A percentile compares a stretch with the other conserved stretches of the same genome.
Evolutionary conservation across 352 stramenopile species (phyloP).

Genomic region (Discostella stelligera): DNA sequence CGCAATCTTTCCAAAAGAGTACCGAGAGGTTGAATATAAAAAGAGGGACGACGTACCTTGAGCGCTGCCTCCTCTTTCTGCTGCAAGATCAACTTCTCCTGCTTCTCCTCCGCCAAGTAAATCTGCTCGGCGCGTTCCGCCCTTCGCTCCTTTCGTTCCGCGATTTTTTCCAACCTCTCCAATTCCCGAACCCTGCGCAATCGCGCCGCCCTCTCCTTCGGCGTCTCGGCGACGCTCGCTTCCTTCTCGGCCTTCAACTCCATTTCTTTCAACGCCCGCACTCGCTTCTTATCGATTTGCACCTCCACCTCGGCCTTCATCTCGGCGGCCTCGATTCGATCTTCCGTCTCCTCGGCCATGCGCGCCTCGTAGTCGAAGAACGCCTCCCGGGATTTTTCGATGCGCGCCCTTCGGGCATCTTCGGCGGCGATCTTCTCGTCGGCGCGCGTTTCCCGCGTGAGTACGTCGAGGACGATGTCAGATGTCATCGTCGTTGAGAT

Average conservation of each 20-base stretch:
- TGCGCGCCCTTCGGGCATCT: constrained; percentile 28
- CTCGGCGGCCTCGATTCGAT: constrained; percentile 40
- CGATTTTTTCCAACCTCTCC: constrained; percentile 38
- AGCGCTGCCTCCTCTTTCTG: constrained; percentile 28
- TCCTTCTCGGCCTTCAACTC: constrained; percentile 38
- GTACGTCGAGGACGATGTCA: constrained; percentile 12
- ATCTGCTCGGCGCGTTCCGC: constrained; percentile 36
- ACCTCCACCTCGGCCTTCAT: constrained; percentile 28
- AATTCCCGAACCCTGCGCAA: constrained; percentile 33
- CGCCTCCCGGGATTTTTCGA: constrained; percentile 33
- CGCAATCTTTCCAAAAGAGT: not conserved
- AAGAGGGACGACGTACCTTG: constrained; percentile 20
- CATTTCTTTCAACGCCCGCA: constrained; percentile 18
- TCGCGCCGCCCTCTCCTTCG: constrained; percentile 31
- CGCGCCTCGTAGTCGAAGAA: constrained; percentile 53
- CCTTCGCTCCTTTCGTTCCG: constrained; percentile 32
- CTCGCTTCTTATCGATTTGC: constrained; percentile 35
- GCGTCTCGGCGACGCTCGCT: constrained; percentile 11
- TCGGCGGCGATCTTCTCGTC: constrained; percentile 34
- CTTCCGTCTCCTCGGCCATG: constrained; percentile 35
- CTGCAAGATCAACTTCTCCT: constrained; percentile 48
- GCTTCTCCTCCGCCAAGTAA: constrained; percentile 43
- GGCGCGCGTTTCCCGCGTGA: constrained; percentile 39
- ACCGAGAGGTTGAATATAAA: not conserved
- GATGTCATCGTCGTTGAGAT: not conserved